Percentiles rank a stretch among this genome's conserved stretches.
Evolutionary conservation across 2,329 filamentous ascomycete genomes (phyloP).

Genomic region (Epichloe gansuensis): DNA sequence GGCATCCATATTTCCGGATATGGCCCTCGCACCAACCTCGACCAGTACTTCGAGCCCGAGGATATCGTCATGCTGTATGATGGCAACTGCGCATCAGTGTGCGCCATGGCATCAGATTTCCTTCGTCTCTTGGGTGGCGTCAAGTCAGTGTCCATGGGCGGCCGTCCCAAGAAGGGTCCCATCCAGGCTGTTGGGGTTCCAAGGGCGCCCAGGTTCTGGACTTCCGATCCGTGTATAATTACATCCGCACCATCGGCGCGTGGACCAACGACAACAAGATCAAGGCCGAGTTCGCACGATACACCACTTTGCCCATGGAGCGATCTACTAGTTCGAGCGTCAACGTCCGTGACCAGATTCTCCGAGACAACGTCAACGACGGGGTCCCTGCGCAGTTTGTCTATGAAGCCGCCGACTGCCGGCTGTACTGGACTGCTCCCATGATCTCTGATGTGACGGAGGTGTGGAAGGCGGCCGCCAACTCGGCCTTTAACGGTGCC

Average conservation of each 20-base stretch:
- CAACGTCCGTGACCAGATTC: constrained; percentile 29
- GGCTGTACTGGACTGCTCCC: constrained; percentile 37
- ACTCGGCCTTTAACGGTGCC: constrained; percentile 28
- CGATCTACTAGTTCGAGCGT: constrained; percentile 22
- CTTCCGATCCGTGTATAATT: constrained; percentile 18
- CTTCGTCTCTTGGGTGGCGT: constrained; percentile 39
- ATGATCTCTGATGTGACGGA: constrained; percentile 35
- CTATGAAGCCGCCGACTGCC: constrained; percentile 35
- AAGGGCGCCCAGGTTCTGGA: constrained; percentile 34
- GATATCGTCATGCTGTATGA: constrained; percentile 49
- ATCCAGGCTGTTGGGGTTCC: constrained; percentile 43
- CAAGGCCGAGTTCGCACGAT: constrained; percentile 18
- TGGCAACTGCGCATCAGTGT: constrained; percentile 46
- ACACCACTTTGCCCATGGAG: constrained; percentile 19
- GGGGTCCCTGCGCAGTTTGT: constrained; percentile 35
- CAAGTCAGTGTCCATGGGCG: constrained; percentile 39
- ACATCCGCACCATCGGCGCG: constrained; percentile 11
- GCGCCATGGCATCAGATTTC: constrained; percentile 43
- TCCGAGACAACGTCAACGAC: constrained; percentile 23
- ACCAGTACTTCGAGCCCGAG: constrained; percentile 42
- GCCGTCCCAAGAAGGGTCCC: constrained; percentile 30
- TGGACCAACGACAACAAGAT: constrained; percentile 17
- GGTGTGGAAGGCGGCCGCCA: constrained; percentile 33
- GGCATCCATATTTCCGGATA: constrained; percentile 33
- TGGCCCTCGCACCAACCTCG: constrained; percentile 21